Evolutionary conservation across 768 basidiomycete genomes (phyloP).

Genomic region (Podaxis carcinomalis): DNA sequence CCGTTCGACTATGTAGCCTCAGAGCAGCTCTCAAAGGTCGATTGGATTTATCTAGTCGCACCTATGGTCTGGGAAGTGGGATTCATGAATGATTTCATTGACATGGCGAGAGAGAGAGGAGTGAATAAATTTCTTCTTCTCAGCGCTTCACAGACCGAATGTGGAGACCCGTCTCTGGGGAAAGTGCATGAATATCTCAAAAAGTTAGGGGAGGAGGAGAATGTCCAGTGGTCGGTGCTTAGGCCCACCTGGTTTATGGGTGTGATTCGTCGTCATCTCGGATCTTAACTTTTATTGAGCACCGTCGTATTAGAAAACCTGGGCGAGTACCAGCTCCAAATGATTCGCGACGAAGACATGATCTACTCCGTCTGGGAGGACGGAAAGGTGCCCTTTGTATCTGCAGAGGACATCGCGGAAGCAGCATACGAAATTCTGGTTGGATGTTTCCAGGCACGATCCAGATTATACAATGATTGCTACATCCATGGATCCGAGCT

Average conservation of each 20-base stretch:
- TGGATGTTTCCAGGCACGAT: conserved; percentile 12
- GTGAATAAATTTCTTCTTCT: conserved; percentile 25
- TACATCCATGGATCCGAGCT: conserved; percentile 30
- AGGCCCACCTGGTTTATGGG: conserved; percentile 36
- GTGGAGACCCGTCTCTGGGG: conserved; percentile 15
- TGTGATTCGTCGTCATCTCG: conserved; percentile 7
- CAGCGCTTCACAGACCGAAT: conserved; percentile 16
- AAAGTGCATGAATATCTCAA: conserved; percentile 31
- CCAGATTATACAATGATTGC: conserved; percentile 20
- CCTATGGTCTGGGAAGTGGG: conserved; percentile 9
- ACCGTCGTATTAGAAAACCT: conserved; percentile 25
- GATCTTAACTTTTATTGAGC: not conserved
- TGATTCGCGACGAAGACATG: conserved; percentile 20
- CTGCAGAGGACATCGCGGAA: conserved; percentile 29
- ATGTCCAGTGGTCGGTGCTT: conserved; percentile 29
- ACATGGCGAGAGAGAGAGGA: conserved; percentile 21
- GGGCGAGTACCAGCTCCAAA: conserved; percentile 11
- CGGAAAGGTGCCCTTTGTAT: conserved; percentile 25
- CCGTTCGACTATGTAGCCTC: conserved; percentile 4
- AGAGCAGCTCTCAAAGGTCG: conserved; percentile 13
- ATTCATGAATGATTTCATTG: conserved; percentile 22
- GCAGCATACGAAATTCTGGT: conserved; percentile 26
- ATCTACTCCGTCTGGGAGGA: conserved; percentile 24
- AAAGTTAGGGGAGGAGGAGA: conserved; percentile 20
- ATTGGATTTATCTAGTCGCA: conserved; percentile 28